Evolutionary conservation across 2,329 filamentous ascomycete genomes (phyloP).

Genomic region (Penicillium thymicola): DNA sequence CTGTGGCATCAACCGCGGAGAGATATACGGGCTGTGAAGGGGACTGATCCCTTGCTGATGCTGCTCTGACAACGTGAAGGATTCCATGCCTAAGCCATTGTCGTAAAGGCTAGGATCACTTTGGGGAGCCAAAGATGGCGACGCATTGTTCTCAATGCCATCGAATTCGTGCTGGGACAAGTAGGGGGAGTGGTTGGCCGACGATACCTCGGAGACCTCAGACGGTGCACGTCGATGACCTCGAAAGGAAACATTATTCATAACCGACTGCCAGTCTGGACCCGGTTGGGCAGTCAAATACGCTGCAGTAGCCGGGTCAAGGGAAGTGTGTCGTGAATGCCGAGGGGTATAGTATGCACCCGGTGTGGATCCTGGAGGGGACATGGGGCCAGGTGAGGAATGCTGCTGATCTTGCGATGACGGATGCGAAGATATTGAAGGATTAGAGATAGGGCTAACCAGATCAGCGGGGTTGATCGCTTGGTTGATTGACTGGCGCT

Average conservation of each 20-base stretch:
- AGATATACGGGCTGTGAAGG: conserved; percentile 68
- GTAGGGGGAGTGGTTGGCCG: conserved; percentile 78
- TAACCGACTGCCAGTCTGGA: conserved; percentile 57
- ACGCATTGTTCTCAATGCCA: conserved; percentile 65
- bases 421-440: conserved; percentile 56
- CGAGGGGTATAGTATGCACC: conserved; percentile 51
- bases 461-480: conserved; percentile 48
- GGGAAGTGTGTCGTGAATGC: conserved; percentile 58
- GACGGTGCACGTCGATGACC: conserved; percentile 81
- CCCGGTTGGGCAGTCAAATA: conserved; percentile 52
- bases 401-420: conserved; percentile 53
- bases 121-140: conserved; percentile 71
- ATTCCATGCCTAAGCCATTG: conserved; percentile 71
- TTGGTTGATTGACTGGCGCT: conserved; percentile 38
- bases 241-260: conserved; percentile 63
- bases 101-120: conserved; percentile 71
- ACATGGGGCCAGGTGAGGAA: conserved; percentile 52
- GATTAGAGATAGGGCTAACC: conserved; percentile 47
- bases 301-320: conserved; percentile 59
- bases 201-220: conserved; percentile 89
- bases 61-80: conserved; percentile 75
- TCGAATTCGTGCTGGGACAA: conserved; percentile 77
- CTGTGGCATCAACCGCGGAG: conserved; percentile 65
- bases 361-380: conserved; percentile 55
- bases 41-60: conserved; percentile 55